Conservation (phyloP, 345 rosid species). For the Sisymbrium irio region DNA sequence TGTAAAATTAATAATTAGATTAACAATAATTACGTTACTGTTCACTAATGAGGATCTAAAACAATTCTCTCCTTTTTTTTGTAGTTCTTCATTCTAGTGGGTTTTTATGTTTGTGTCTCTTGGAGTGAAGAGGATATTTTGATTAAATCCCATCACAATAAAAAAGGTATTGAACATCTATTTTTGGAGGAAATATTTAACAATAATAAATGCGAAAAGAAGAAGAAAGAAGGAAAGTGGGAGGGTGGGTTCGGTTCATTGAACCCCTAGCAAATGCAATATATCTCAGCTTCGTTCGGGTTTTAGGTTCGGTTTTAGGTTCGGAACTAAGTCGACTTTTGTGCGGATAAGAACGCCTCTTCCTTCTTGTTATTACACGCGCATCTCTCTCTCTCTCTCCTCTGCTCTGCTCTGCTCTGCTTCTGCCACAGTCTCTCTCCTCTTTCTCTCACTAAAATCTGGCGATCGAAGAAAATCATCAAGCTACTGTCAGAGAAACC, state of each 20-base stretch:
- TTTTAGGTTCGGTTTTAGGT: constrained; percentile 20
- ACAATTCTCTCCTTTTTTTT: not conserved
- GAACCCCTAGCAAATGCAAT: constrained; percentile 32
- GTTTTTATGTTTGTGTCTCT: not conserved
- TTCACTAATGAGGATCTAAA: not conserved
- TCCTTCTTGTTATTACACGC: constrained; percentile 25
- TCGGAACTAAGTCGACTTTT: constrained; percentile 31
- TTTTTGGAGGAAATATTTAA: not conserved
- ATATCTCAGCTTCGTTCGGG: constrained; percentile 34
- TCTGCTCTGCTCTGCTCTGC: not conserved
- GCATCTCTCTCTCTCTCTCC: constrained; percentile 11
- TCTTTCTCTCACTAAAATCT: constrained; percentile 41
- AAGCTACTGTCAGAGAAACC: constrained; percentile 54
- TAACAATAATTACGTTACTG: not conserved
- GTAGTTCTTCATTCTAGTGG: not conserved
- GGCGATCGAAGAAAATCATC: constrained; percentile 55
- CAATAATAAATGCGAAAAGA: constrained; percentile 21
- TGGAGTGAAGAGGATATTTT: not conserved
- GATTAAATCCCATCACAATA: not conserved
- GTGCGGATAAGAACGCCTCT: constrained; percentile 70
- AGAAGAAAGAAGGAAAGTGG: constrained; percentile 37
- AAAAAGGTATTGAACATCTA: not conserved
- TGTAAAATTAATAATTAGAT: not conserved
- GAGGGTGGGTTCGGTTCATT: constrained; percentile 59
- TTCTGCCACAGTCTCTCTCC: constrained; percentile 2